phyloP scores from a whole-genome alignment of 768 basidiomycete species.

The Hydnomerulius pinastri region DNA sequence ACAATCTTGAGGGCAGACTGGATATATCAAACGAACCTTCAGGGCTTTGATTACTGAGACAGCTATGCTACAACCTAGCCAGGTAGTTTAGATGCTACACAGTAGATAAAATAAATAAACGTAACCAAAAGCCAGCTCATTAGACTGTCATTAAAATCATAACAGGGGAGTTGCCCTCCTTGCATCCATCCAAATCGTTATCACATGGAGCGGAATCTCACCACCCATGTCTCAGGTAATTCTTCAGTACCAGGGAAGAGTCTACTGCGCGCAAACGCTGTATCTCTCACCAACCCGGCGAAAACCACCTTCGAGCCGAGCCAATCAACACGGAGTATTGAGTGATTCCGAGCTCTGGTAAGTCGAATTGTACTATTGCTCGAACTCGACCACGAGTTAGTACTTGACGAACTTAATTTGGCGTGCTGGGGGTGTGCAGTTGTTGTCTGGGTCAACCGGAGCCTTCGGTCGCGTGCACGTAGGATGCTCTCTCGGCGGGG shows the following conservation, averaged over 20 bases:
- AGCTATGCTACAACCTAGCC: too few relatives aligned
- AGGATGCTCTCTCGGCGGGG: background rate
- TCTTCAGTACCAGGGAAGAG: conserved; percentile 6
- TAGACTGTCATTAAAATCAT: background rate
- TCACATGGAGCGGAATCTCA: conserved; percentile 1
- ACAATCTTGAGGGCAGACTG: too few relatives aligned
- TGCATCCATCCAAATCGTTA: background rate
- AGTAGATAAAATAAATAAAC: too few relatives aligned
- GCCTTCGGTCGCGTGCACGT: background rate
- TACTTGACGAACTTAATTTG: background rate
- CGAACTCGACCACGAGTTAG: background rate
- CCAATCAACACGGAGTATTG: conserved; percentile 10
- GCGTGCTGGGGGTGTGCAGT: background rate
- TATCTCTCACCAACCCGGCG: conserved; percentile 8
- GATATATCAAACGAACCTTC: too few relatives aligned
- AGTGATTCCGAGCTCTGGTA: background rate
- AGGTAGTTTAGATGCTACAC: too few relatives aligned
- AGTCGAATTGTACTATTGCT: background rate
- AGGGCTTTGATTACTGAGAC: too few relatives aligned
- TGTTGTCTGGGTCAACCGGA: background rate
- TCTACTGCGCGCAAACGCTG: conserved; percentile 4
- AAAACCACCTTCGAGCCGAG: conserved; percentile 4
- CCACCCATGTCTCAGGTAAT: conserved; percentile 8
- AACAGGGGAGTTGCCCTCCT: background rate
- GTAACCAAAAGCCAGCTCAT: too few relatives aligned